Evolutionary conservation across 139 green algal species (phyloP), one percentile per base, ranked within the genome.

Genomic region (Haematococcus lacustris): DNA sequence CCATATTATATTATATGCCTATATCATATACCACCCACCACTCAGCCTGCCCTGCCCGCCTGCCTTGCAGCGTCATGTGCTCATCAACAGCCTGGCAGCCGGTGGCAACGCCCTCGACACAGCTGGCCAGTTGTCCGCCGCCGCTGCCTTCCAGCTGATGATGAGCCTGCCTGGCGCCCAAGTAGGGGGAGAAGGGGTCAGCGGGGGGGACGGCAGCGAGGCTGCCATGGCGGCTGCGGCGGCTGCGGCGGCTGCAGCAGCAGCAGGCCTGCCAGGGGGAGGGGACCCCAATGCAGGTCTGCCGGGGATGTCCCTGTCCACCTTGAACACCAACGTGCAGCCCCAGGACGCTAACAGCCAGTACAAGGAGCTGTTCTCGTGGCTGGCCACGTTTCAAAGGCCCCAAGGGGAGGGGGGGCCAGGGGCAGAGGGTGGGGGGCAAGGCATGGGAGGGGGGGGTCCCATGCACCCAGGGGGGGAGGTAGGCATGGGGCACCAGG

Each of bases 361-460:
- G 67, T 72, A 63, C 41, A 63, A 63, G 41, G 67, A 60, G 2
- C 67, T 72, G 33, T 72, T 72, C n/a, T 32, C 21, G 26, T 71
- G 66, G 66, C 41, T 71, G 39, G 66, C 3, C 4, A 71, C 50
- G 9, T 69, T 50, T 3, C 9, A 51, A 51, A 26, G 2, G 9
- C 3, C 60, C 3, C 3, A 17, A 25, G 60, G 30, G 23, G 23
- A 66, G 17, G 60, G 23, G 25, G 60, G 30, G n/a, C 30, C 50
- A 25, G 63, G 63, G 13, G 35, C 26, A 3, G 34, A 69, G 35
- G 63, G 9, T 3, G 35, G 3, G 51, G 51, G 51, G 25, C n/a
- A n/a, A n/a, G n/a, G n/a, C n/a, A n/a, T n/a, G n/a, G n/a, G n/a
- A n/a, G n/a, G n/a, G n/a, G n/a, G n/a, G n/a, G n/a, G n/a, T n/a